phyloP scores from a whole-genome alignment of 345 rosid species.

The Eucalyptus cloeziana region DNA sequence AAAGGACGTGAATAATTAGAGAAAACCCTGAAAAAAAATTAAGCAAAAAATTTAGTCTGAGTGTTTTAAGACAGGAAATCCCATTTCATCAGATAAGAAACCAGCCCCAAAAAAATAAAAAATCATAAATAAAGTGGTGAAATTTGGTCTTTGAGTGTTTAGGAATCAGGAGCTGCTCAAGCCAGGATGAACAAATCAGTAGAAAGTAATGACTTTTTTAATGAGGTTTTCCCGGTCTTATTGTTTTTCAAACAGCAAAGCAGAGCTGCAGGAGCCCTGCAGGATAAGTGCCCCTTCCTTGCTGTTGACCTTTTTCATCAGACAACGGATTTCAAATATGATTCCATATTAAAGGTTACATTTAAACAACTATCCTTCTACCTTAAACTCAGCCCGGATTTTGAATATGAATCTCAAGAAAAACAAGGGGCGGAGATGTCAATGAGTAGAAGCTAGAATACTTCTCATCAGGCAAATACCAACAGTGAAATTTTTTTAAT shows the following conservation, averaged over 20 bases:
- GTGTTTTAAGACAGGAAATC: background rate
- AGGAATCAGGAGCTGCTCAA: background rate
- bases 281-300: background rate
- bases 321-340: background rate
- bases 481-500: background rate
- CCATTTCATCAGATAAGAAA: background rate
- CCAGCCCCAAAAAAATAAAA: background rate
- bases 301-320: background rate
- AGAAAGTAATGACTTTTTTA: background rate
- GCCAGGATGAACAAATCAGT: background rate
- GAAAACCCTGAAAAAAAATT: background rate
- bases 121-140: background rate
- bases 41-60: background rate
- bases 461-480: background rate
- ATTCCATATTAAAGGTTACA: background rate
- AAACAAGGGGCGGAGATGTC: background rate
- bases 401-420: background rate
- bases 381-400: background rate
- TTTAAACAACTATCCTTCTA: background rate
- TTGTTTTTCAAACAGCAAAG: background rate
- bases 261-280: background rate
- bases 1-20: background rate
- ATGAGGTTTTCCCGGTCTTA: background rate
- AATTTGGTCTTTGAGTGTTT: background rate
- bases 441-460: background rate